Base-by-base conservation (phyloP, 2,329 filamentous ascomycete genomes). In the Hypoxylon sp. region DNA sequence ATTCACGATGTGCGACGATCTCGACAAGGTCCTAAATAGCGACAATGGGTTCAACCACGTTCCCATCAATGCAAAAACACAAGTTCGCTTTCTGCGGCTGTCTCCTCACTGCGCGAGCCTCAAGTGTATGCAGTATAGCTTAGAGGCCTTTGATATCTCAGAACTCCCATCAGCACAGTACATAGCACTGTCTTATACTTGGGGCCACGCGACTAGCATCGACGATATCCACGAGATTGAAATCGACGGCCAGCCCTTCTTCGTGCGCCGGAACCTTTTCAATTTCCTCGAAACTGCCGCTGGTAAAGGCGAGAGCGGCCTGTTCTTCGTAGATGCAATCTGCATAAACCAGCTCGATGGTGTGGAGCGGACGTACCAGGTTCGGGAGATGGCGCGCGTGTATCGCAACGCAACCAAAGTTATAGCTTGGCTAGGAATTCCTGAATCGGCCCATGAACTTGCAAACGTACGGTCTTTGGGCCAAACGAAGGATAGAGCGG, bases 241-340 rank as follows among this genome's bases (percentile, higher is more conserved):
- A 29, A 48, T 71, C n/a, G 48, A 65, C 35, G 44, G 35, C 4
- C 68, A 70, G 11, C 22, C 56, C 1, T 71, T 71, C 35, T 58
- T 55, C 39, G 56, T 72, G 22, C 64, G 68, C 9, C 61, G 55
- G 2, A 72, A 72, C 19, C 56, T 72, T 8, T 55, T 37, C 57
- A 58, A 65, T 10, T 72, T 72, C 53, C 56, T 72, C 10, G 14
- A 26, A 5, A 60, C 61, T 14, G 59, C 62, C 0, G 31, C 52
- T 0, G 42, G 35, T 2, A 65, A 63, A 33, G 22, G 37, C 29
- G 50, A 60, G 17, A 33, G 39, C 24, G 63, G 68, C 11, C 29
- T 70, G 11, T 63, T 65, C 48, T 72, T 72, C 37, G 37, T 72
- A n/a, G 70, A 72, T 22, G 65, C 70, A 3, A 59, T 70, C 31